Percentiles rank a stretch among this genome's conserved stretches.
Conservation (phyloP, 1,139 yeast species). For the Blastobotrys malaysiensis region DNA sequence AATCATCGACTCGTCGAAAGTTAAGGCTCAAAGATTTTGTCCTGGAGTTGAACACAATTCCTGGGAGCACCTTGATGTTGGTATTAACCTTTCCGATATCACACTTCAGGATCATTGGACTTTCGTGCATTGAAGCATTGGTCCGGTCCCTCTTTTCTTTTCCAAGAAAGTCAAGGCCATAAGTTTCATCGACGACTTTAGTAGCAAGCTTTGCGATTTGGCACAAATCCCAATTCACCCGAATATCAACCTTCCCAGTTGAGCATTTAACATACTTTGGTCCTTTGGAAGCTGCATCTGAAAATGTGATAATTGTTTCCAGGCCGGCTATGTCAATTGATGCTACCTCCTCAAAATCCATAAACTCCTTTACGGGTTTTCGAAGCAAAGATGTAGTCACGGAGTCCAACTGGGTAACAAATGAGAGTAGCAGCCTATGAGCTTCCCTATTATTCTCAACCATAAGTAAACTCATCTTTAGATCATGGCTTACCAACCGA, state of each 20-base stretch:
- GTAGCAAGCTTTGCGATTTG: constrained; percentile 2
- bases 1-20: constrained; percentile 11
- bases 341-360: neutral
- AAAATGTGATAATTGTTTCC: constrained; percentile 2
- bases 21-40: neutral
- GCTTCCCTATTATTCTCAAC: neutral
- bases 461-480: neutral
- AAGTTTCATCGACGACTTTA: constrained; percentile 2
- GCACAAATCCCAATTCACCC: constrained; percentile 6
- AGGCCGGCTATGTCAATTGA: neutral
- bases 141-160: too few relatives aligned
- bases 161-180: neutral
- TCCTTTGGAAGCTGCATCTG: constrained; percentile 2
- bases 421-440: neutral
- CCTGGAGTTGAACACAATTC: neutral
- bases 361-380: neutral
- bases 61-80: neutral
- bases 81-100: neutral
- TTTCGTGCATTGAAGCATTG: neutral
- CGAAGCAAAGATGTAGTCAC: neutral
- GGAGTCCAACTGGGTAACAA: neutral
- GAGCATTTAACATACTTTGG: constrained; percentile 6
- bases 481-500: neutral
- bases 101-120: neutral
- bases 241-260: constrained; percentile 2